phyloP scores from a whole-genome alignment of 2,329 filamentous ascomycete species.

The Sarocladium strictum region DNA sequence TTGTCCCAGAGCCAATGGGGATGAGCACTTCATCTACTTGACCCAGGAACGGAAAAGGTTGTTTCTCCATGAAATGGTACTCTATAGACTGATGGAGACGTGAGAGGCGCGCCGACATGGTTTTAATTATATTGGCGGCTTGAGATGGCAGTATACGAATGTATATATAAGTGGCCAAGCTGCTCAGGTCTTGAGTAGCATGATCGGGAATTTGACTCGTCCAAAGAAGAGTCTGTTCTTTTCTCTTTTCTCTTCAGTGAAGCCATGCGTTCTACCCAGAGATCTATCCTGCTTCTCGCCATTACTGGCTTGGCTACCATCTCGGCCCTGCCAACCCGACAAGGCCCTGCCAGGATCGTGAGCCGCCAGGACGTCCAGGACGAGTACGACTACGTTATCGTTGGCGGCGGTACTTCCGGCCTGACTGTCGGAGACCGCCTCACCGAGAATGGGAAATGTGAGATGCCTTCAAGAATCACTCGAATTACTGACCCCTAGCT shows the following conservation, averaged over 20 bases:
- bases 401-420: conserved; percentile 25
- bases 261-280: not conserved
- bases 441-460: conserved; percentile 19
- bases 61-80: not conserved
- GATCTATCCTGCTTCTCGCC: not conserved
- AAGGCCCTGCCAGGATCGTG: not conserved
- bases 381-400: conserved; percentile 22
- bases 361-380: conserved; percentile 4
- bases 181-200: no score
- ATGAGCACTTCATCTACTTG: not conserved
- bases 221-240: not conserved
- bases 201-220: no score
- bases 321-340: not conserved
- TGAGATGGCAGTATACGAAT: no score
- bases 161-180: no score
- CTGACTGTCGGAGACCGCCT: conserved; percentile 24
- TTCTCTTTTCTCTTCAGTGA: not conserved
- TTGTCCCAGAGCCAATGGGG: not conserved
- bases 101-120: no score
- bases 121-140: not conserved
- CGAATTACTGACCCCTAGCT: no score
- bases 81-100: no score
- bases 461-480: not conserved
- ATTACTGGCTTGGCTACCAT: not conserved
- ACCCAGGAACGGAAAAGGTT: not conserved